These are phyloP conservation scores for Microstegium vimineum DNA, from an alignment of 176 grass and related monocot species.

Conservation along the genomic window DNA sequence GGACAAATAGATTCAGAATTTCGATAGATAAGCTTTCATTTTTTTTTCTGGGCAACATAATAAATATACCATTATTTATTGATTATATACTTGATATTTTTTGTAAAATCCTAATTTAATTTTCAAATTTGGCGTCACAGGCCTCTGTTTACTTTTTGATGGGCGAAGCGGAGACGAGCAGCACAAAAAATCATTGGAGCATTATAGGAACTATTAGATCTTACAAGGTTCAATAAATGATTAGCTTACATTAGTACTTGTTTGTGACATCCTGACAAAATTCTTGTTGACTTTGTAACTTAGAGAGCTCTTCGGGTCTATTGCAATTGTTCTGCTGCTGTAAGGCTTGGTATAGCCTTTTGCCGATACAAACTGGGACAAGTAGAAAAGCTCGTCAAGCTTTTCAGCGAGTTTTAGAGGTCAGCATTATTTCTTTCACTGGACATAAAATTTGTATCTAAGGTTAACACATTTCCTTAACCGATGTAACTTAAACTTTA, in stretches of 20 bases:
- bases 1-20: background rate
- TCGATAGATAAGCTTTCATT: background rate
- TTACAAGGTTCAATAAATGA: conserved; percentile 63
- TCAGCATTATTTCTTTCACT: conserved; percentile 12
- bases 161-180: conserved; percentile 72
- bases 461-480: background rate
- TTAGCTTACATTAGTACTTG: background rate
- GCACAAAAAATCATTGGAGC: conserved; percentile 80
- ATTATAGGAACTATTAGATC: conserved; percentile 69
- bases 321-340: conserved; percentile 64
- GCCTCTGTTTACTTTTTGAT: conserved; percentile 90
- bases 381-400: conserved; percentile 77
- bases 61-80: background rate
- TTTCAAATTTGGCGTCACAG: conserved; percentile 38
- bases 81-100: conserved; percentile 18
- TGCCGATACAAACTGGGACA: conserved; percentile 96
- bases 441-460: conserved; percentile 7
- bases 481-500: conserved; percentile 26
- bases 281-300: conserved; percentile 2
- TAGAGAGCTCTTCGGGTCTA: conserved; percentile 70
- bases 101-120: background rate
- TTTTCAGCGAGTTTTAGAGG: conserved; percentile 89
- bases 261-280: conserved; percentile 8
- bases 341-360: conserved; percentile 91
- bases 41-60: background rate